Evolutionary conservation across 371 early-diverging fungal species (phyloP).

Genomic region (Lichtheimia corymbifera): DNA sequence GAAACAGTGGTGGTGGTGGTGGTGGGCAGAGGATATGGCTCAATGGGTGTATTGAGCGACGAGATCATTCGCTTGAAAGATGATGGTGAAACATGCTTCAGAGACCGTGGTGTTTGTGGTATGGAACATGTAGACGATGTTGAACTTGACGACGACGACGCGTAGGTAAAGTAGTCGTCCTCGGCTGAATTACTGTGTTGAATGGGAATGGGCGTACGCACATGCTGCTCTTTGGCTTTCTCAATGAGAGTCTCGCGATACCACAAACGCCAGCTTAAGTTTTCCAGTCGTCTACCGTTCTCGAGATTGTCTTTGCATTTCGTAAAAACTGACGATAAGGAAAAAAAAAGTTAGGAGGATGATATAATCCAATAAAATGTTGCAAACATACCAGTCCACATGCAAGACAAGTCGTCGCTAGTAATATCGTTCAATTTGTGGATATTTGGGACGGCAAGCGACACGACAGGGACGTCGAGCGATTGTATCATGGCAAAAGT

Average conservation of each 20-base stretch:
- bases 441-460: constrained; percentile 43
- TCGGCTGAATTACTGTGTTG: constrained; percentile 2
- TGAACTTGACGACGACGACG: constrained; percentile 7
- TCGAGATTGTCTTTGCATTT: constrained; percentile 50
- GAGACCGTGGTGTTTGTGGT: constrained; percentile 13
- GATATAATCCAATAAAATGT: background rate
- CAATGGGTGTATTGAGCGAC: constrained; percentile 18
- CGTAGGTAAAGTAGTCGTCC: constrained; percentile 8
- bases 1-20: background rate
- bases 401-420: constrained; percentile 39
- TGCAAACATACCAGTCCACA: constrained; percentile 48
- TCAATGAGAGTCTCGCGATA: constrained; percentile 16
- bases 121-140: background rate
- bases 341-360: background rate
- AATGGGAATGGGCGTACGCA: constrained; percentile 14
- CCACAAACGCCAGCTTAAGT: constrained; percentile 45
- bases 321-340: constrained; percentile 24
- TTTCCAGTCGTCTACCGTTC: constrained; percentile 47
- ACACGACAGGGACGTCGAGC: constrained; percentile 47
- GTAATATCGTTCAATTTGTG: constrained; percentile 38
- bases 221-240: constrained; percentile 8
- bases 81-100: constrained; percentile 32
- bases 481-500: constrained; percentile 10
- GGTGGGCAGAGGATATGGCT: background rate
- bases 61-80: constrained; percentile 41